Conservation (phyloP, 2,329 filamentous ascomycete species). For the Colletotrichum sojae region DNA sequence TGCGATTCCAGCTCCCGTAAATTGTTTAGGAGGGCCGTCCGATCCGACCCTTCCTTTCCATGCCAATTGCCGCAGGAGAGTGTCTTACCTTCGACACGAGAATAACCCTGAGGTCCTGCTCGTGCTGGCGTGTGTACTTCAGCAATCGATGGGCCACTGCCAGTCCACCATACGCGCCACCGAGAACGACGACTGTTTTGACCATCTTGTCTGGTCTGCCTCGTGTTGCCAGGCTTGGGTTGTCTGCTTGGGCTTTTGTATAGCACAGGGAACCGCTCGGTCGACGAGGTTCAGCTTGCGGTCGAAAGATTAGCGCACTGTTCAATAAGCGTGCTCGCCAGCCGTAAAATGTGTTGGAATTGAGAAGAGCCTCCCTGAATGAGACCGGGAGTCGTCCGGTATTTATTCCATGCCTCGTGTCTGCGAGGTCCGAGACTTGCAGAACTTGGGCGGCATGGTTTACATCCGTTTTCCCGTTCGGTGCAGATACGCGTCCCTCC, state of each 20-base stretch:
- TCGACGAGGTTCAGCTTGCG: neutral
- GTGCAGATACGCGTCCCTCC: slow-evolving; percentile 23
- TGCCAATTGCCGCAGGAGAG: slow-evolving; percentile 1
- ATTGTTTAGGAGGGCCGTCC: neutral
- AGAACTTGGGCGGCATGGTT: slow-evolving; percentile 15
- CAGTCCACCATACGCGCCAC: slow-evolving; percentile 68
- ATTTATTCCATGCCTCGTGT: slow-evolving; percentile 17
- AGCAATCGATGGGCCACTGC: slow-evolving; percentile 68
- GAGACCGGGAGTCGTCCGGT: slow-evolving; percentile 3
- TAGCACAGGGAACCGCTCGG: neutral
- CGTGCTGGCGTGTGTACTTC: slow-evolving; percentile 62
- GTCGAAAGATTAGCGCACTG: neutral
- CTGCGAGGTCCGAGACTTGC: slow-evolving; percentile 21
- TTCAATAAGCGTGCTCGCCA: neutral
- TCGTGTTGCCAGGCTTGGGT: neutral
- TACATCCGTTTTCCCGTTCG: slow-evolving; percentile 2
- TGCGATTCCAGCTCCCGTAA: neutral
- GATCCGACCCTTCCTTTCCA: neutral
- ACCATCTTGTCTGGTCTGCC: slow-evolving; percentile 53
- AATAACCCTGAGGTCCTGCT: slow-evolving; percentile 66
- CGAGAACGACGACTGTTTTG: slow-evolving; percentile 68
- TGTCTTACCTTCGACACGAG: slow-evolving; percentile 67
- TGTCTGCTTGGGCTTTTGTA: neutral
- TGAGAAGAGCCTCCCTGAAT: neutral
- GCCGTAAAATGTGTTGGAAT: neutral